Conservation (phyloP, 2,329 filamentous ascomycete genomes). For the Aschersonia sp. region DNA sequence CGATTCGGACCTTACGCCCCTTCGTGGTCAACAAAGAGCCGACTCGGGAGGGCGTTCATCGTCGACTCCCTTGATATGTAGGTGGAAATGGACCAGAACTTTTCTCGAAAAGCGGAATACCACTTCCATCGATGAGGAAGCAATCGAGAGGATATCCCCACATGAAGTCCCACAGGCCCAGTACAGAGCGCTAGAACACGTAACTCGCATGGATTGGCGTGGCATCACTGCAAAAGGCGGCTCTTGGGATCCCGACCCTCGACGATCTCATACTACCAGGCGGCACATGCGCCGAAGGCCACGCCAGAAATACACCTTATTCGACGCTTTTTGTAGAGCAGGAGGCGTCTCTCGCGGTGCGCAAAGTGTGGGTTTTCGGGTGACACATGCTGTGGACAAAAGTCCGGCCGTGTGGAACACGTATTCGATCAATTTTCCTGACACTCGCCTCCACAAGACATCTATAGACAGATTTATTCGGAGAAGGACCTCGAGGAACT, state of each 20-base stretch:
- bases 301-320: slow-evolving; percentile 45
- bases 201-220: slow-evolving; percentile 18
- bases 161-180: slow-evolving; percentile 15
- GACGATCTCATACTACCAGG: neutral
- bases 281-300: neutral
- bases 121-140: slow-evolving; percentile 19
- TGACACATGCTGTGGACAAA: slow-evolving; percentile 52
- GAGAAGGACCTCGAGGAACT: slow-evolving; percentile 5
- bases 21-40: neutral
- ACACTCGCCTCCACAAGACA: slow-evolving; percentile 30
- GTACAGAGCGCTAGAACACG: slow-evolving; percentile 15
- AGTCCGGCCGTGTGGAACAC: slow-evolving; percentile 39
- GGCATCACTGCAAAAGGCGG: slow-evolving; percentile 15
- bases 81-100: slow-evolving; percentile 27
- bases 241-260: slow-evolving; percentile 10
- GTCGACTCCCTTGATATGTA: slow-evolving; percentile 26
- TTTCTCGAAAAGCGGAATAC: slow-evolving; percentile 10
- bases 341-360: slow-evolving; percentile 59
- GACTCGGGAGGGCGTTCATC: neutral
- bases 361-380: slow-evolving; percentile 35
- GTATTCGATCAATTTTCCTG: slow-evolving; percentile 42
- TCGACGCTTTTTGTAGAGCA: slow-evolving; percentile 59
- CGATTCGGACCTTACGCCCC: slow-evolving; percentile 7
- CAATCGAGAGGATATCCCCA: slow-evolving; percentile 15
- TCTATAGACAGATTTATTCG: slow-evolving; percentile 35